Evolutionary conservation across 1,139 yeast species (phyloP).

Genomic region (Zygosaccharomyces sapae): DNA sequence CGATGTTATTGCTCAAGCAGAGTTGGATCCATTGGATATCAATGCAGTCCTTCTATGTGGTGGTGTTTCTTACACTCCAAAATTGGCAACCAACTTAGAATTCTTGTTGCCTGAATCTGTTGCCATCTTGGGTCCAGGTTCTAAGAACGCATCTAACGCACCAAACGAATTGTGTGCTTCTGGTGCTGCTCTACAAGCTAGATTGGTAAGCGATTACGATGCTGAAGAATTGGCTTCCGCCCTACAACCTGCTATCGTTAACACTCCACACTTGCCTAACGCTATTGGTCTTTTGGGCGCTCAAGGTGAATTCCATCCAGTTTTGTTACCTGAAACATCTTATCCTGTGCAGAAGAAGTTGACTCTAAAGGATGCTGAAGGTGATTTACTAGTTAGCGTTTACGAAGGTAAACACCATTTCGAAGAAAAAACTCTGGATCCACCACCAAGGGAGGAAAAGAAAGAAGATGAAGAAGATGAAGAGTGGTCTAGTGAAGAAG

Average conservation of each 20-base stretch:
- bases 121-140: slow-evolving; percentile 70
- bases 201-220: slow-evolving; percentile 74
- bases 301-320: slow-evolving; percentile 66
- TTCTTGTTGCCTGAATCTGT: slow-evolving; percentile 79
- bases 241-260: slow-evolving; percentile 77
- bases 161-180: slow-evolving; percentile 89
- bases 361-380: slow-evolving; percentile 58
- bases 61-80: slow-evolving; percentile 91
- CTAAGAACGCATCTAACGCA: slow-evolving; percentile 65
- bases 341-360: slow-evolving; percentile 83
- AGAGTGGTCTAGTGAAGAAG: slow-evolving; percentile 50
- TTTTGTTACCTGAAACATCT: slow-evolving; percentile 81
- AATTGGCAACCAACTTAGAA: slow-evolving; percentile 72
- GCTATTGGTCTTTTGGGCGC: slow-evolving; percentile 83
- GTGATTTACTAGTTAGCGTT: slow-evolving; percentile 64
- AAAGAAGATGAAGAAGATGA: slow-evolving; percentile 51
- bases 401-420: slow-evolving; percentile 82
- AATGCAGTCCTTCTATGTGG: slow-evolving; percentile 92
- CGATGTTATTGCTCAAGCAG: slow-evolving; percentile 73
- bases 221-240: slow-evolving; percentile 83
- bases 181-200: slow-evolving; percentile 97
- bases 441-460: slow-evolving; percentile 49
- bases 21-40: slow-evolving; percentile 76
- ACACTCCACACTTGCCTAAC: slow-evolving; percentile 80
- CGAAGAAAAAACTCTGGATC: slow-evolving; percentile 72